phyloP scores from a whole-genome alignment of 2,329 filamentous ascomycete species.

The Ophiostoma montium region DNA sequence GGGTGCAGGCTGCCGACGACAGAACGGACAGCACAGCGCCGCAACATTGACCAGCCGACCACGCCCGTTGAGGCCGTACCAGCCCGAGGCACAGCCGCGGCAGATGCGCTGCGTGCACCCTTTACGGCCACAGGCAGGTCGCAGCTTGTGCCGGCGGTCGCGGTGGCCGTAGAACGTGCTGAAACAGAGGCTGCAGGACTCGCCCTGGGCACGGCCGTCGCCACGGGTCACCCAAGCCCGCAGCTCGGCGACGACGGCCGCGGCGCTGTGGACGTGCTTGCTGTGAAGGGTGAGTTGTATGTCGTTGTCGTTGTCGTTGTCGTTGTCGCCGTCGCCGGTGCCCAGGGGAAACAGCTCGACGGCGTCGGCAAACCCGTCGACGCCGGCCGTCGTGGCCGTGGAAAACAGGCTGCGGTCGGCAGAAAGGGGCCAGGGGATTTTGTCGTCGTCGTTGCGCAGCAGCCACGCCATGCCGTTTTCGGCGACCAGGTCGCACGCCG shows the following conservation, averaged over 20 bases:
- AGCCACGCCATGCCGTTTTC: conserved; percentile 32
- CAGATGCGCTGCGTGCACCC: conserved; percentile 32
- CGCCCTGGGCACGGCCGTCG: conserved; percentile 24
- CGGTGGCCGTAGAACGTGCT: conserved; percentile 11
- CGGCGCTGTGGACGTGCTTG: conserved; percentile 27
- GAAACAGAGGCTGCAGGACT: conserved; percentile 33
- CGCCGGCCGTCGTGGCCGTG: conserved; percentile 24
- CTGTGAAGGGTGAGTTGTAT: conserved; percentile 20
- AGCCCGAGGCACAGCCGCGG: conserved; percentile 23
- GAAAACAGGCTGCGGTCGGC: conserved; percentile 17
- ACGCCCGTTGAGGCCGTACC: conserved; percentile 32
- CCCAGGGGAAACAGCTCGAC: conserved; percentile 2
- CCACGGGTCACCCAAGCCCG: conserved; percentile 23
- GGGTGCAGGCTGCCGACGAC: conserved; percentile 27
- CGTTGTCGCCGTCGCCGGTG: too few relatives aligned
- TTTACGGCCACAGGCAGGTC: conserved; percentile 29
- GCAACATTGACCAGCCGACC: conserved; percentile 32
- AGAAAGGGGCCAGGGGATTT: conserved; percentile 25
- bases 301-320: too few relatives aligned
- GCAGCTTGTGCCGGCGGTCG: conserved; percentile 22
- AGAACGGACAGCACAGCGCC: conserved; percentile 36
- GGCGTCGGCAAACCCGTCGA: conserved; percentile 15
- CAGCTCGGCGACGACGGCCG: conserved; percentile 22
- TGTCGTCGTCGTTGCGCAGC: conserved; percentile 24
- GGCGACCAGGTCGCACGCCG: conserved; percentile 21